Base-by-base conservation (phyloP, 805 yeast genomes). In the Ogataea minuta region DNA sequence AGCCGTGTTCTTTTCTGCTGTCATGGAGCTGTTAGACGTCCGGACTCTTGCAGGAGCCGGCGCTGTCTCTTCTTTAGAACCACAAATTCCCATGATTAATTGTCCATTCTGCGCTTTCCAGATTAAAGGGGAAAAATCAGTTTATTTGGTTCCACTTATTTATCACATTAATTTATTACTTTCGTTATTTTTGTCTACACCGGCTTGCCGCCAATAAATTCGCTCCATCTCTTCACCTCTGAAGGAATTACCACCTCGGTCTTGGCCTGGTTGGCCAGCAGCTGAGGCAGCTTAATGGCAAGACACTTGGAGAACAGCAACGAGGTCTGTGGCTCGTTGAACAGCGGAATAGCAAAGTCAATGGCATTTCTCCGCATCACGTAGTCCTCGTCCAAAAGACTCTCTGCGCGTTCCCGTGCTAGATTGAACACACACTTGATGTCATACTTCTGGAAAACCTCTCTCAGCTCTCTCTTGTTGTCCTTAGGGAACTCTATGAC, bases 311-410 rank as follows among this genome's bases (percentile, higher is more conserved):
- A 89, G 65, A 93, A 93, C 53, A 93, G 68, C 54, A 81, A 60
- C 2, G 96, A 84, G 15, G 99, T 95, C 62, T 88, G 81, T 49
- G 98, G 96, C 71, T 93, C 99, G 62, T 91, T 93, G 73, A 93
- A 91, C 60, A 93, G 72, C 29, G 99, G 96, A 57, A 91, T 83
- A 45, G 86, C 98, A 63, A 93, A 93, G 65, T 93, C 99, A 68
- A 93, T 95, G 33, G 99, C 98, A 64, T 93, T 93, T 72, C 99
- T 84, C 74, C 99, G 84, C 99, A 93, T 93, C 43, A 91, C 82
- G 65, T 93, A 93, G 67, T 93, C 97, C 65, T 84, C 83, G 59
- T 93, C 97, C 49, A 77, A 65, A 49, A 87, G 73, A 49, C 76
- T 69, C 56, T 86, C 95, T 30, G 98, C 99, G 62, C 96, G 79